Conservation (phyloP, 257 asterid genomes). For the Nicotiana obtusifolia region DNA sequence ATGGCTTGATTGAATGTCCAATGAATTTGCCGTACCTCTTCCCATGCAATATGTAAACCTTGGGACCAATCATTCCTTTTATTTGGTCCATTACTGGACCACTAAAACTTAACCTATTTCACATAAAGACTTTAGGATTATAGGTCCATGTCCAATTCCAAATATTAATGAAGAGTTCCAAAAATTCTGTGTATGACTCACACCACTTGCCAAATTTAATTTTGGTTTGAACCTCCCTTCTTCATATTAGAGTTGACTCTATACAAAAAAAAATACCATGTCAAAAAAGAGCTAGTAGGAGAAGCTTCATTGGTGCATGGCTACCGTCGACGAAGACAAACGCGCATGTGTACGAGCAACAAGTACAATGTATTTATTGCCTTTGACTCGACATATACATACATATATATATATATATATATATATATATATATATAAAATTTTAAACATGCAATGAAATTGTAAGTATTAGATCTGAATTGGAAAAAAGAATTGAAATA, state of each 20-base stretch:
- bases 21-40: not conserved
- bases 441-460: not conserved
- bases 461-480: not conserved
- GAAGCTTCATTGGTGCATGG: not conserved
- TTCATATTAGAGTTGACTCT: not conserved
- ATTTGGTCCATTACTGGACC: constrained; percentile 9
- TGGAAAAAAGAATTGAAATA: not conserved
- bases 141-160: constrained; percentile 2
- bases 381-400: not conserved
- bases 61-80: not conserved
- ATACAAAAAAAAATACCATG: not conserved
- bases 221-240: not conserved
- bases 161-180: not conserved
- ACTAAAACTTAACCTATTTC: not conserved
- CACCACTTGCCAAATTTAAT: not conserved
- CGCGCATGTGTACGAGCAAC: not conserved
- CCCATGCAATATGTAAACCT: not conserved
- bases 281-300: not conserved
- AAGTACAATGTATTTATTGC: not conserved
- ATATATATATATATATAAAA: no score
- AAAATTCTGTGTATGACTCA: not conserved
- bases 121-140: not conserved
- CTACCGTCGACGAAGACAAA: not conserved
- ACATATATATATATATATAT: no score
- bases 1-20: not conserved